Evolutionary conservation across 257 asterid species (phyloP).

Genomic region (Solanum piurae): DNA sequence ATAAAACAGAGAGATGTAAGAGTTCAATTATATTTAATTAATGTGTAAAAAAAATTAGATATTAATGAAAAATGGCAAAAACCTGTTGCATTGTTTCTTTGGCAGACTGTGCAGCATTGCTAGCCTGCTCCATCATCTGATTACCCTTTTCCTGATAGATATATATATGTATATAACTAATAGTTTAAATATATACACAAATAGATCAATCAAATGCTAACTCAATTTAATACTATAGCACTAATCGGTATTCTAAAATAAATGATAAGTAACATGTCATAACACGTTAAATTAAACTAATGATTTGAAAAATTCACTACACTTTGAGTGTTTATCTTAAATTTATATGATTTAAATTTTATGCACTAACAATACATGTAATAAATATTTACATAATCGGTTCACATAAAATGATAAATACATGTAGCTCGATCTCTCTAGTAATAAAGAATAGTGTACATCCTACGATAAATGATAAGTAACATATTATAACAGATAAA

Average conservation of each 20-base stretch:
- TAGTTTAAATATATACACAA: too few species aligned
- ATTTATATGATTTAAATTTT: too few species aligned
- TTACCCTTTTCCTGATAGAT: slow-evolving; percentile 37
- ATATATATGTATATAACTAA: background rate
- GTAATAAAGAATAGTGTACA: too few species aligned
- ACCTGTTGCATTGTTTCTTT: slow-evolving; percentile 45
- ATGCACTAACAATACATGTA: background rate
- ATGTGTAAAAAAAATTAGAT: background rate
- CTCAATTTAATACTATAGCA: too few species aligned
- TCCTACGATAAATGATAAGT: background rate
- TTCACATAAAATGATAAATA: background rate
- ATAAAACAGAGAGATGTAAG: background rate
- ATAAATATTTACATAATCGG: too few species aligned
- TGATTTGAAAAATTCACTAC: too few species aligned
- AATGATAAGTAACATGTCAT: background rate
- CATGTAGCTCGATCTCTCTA: background rate
- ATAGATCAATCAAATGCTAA: too few species aligned
- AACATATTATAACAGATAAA: too few species aligned
- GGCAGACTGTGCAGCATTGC: slow-evolving; percentile 44
- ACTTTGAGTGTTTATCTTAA: too few species aligned
- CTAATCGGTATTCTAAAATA: too few species aligned
- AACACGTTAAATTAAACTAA: background rate
- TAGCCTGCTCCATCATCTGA: slow-evolving; percentile 45
- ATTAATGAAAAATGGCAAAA: background rate
- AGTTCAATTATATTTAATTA: background rate